Evolutionary conservation across 257 asterid species (phyloP).

Genomic region (Scutellaria barbata): DNA sequence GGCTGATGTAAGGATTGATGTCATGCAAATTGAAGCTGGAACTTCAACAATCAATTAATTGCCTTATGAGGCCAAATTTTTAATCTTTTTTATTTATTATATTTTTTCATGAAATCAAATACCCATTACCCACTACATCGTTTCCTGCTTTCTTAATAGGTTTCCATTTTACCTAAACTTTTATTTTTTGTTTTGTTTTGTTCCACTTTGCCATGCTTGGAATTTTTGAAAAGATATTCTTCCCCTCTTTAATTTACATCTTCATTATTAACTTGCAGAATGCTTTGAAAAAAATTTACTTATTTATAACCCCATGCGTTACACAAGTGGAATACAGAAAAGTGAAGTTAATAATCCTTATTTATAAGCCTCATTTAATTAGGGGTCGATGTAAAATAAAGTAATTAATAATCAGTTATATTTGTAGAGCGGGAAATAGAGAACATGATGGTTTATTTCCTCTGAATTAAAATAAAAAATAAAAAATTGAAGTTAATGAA

Average conservation of each 20-base stretch:
- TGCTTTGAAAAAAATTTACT: neutral
- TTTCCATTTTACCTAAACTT: conserved; percentile 36
- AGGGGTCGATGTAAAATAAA: too few species aligned
- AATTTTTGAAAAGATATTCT: conserved; percentile 19
- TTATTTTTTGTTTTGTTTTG: neutral
- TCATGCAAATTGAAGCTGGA: conserved; percentile 14
- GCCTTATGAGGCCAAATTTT: conserved; percentile 30
- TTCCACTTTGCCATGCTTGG: conserved; percentile 24
- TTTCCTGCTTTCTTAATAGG: conserved; percentile 30
- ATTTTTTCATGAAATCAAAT: too few species aligned
- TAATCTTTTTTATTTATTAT: neutral
- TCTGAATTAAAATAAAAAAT: neutral
- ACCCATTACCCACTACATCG: neutral
- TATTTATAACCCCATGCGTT: too few species aligned
- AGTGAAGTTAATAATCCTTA: too few species aligned
- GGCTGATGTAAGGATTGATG: conserved; percentile 53
- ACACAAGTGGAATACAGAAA: too few species aligned
- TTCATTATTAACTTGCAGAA: conserved; percentile 1
- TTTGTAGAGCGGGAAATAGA: neutral
- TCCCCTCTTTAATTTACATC: conserved; percentile 19
- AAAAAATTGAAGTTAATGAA: neutral
- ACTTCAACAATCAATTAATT: conserved; percentile 26
- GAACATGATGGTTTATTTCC: conserved; percentile 20
- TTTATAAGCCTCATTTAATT: too few species aligned
- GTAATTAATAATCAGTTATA: neutral